Evolutionary conservation across 108 stramenopile species (phyloP).

Genomic region (Skeletonema menzelii): DNA sequence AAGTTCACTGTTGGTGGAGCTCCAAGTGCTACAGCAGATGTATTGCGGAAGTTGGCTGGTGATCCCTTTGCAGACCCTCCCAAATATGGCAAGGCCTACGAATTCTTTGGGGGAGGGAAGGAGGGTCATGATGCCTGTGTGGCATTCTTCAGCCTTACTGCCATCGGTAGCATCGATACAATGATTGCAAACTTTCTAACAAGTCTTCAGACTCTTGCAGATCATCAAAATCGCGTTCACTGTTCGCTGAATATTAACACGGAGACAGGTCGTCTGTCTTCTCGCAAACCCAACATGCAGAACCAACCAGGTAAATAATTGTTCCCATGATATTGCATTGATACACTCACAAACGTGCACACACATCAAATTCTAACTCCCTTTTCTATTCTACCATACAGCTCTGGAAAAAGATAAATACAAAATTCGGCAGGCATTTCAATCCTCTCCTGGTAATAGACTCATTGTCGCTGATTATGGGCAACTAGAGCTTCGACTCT

Average conservation of each 20-base stretch:
- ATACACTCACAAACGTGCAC: background rate
- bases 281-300: conserved; percentile 96
- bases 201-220: conserved; percentile 86
- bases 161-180: conserved; percentile 94
- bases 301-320: conserved; percentile 83
- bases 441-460: conserved; percentile 86
- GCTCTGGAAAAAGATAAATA: conserved; percentile 98
- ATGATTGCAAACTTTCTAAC: conserved; percentile 93
- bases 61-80: conserved; percentile 87
- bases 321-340: background rate
- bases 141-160: conserved; percentile 86
- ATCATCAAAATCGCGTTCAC: conserved; percentile 93
- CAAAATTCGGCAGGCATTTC: conserved; percentile 92
- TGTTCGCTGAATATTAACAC: conserved; percentile 98
- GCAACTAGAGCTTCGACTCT: conserved; percentile 95
- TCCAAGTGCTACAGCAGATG: conserved; percentile 90
- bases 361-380: background rate
- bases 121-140: conserved; percentile 92
- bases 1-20: conserved; percentile 87
- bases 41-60: conserved; percentile 85
- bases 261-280: conserved; percentile 97
- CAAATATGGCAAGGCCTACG: conserved; percentile 85
- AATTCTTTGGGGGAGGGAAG: conserved; percentile 81
- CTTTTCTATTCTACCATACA: background rate
- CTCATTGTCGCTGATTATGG: conserved; percentile 99